Evolutionary conservation across 441 rosid genomes (phyloP).

Genomic region (Daphne laureola): DNA sequence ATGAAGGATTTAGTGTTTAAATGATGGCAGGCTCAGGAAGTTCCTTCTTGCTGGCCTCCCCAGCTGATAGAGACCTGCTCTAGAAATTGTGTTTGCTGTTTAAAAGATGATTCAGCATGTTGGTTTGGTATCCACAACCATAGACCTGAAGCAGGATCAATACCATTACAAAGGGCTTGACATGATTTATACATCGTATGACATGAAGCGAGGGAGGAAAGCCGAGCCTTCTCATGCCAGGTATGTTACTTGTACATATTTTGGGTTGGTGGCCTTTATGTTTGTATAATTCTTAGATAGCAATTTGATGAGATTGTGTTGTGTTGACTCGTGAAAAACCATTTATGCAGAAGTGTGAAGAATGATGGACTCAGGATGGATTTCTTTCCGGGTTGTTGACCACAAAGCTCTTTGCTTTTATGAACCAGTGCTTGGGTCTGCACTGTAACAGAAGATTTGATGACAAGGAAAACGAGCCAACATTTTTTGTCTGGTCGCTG

Average conservation of each 20-base stretch:
- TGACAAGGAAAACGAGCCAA: constrained; percentile 54
- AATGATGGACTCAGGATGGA: constrained; percentile 44
- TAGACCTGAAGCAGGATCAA: constrained; percentile 35
- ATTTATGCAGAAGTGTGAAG: constrained; percentile 49
- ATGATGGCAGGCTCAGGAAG: no score
- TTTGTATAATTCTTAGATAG: constrained; percentile 33
- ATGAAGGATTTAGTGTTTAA: no score
- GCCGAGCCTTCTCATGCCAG: constrained; percentile 58
- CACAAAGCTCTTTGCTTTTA: constrained; percentile 40
- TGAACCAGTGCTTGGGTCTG: constrained; percentile 31
- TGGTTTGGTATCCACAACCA: constrained; percentile 23
- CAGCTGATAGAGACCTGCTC: no score
- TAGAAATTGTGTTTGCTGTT: no score
- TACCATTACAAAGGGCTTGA: constrained; percentile 41
- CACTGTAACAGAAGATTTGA: constrained; percentile 42
- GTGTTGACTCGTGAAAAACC: constrained; percentile 42
- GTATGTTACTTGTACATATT: constrained; percentile 54
- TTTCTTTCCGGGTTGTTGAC: constrained; percentile 53
- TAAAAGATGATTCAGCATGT: no score
- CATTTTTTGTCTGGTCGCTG: constrained; percentile 51
- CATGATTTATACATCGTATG: constrained; percentile 49
- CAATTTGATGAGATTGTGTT: constrained; percentile 49
- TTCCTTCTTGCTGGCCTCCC: no score
- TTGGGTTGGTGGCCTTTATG: constrained; percentile 48
- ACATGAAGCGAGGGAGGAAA: constrained; percentile 27